Base-by-base conservation (phyloP, 2,329 filamentous ascomycete species). In the Aspergillus phoenicis region DNA sequence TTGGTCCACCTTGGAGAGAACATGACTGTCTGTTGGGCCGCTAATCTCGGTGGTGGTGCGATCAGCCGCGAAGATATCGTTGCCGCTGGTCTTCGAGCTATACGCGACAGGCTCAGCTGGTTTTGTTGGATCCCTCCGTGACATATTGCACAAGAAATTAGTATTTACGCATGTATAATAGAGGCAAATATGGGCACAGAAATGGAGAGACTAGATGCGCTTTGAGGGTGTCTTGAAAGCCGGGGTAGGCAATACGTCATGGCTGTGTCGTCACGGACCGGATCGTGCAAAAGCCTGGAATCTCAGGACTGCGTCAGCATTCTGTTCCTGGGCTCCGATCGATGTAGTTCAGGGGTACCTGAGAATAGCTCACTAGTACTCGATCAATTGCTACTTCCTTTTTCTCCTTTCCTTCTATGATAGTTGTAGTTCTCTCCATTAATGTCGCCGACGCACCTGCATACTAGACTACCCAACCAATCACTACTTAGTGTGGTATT, bases 11-110 rank as follows among this genome's bases (percentile, higher is more conserved):
- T 65, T 49, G 1, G 64, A 62, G 6, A 65, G 59, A 6, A 56
- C n/a, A 61, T 66, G 64, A 26, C 64, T 66, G 24, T 66, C 65
- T 13, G 65, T 67, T 1, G 63, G 63, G 1, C 62, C 62, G 15
- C 7, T 17, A 17, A 53, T 51, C n/a, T 53, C 45, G 20, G 53
- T 22, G 36, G 53, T 56, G 39, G 28, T 47, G 53, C 53, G 53
- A 15, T 56, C 53, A n/a, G 53, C 53, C 8, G 17, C 53, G 28
- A 56, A 17, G 26, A 56, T 56, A 45, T 45, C 53, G 8, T 20
- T 45, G 53, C 53, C 39, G 26, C 53, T 56, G 53, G 41, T 56
- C 17, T 56, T 56, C 17, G 53, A 33, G 39, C 41, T 56, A n/a
- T 56, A 56, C 26, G 53, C 20, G 24, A 56, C 53, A 20, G 41